Evolutionary conservation across 345 rosid genomes (phyloP), one percentile per base, ranked within the genome.

Genomic region (Psidium guajava): DNA sequence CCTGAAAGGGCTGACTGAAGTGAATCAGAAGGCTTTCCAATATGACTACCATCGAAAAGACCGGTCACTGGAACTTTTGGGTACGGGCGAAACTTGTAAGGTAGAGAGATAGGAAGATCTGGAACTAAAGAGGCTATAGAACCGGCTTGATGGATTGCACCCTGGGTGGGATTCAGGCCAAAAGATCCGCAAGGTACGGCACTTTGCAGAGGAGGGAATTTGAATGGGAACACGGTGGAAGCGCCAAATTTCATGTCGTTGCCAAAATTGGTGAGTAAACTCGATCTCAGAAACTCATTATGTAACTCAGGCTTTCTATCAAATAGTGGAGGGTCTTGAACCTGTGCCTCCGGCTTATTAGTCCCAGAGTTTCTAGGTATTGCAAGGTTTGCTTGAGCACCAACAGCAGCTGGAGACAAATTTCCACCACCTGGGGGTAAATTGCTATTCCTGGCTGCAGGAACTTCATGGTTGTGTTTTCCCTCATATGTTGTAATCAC

Each of bases 391-490:
- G 88, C 54, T 36, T 85, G 85, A 73, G 44, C 69, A 54, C 75
- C 52, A 50, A 87, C 83, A 22, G 86, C 13, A 49, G 83, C 55
- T 75, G 84, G 84, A 69, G 52, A 51, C 27, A 64, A 51, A 57
- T 58, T 82, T 32, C 84, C 87, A 11, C 82, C 50, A 6, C 84
- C 84, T 36, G 83, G 84, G 51, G 91, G 54, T 82, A 91, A 77
- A 83, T 84, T 88, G 89, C 90, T 90, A 89, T 86, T 93, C 89
- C 92, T 90, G 50, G 96, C 92, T 82, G 93, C 94, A 25, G 96
- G 96, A 57, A 93, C 92, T 85, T 90, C 95, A 87, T 94, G 95
- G 84, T 93, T 92, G 87, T 94, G 96, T 84, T 94, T 94, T 73
- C 95, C 96, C 58, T 93, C 96, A 0, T 94, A 94, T 25, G 95